These are phyloP conservation scores for Grosmannia clavigera DNA, from an alignment of 2,329 filamentous ascomycete species.

Conservation along the genomic window DNA sequence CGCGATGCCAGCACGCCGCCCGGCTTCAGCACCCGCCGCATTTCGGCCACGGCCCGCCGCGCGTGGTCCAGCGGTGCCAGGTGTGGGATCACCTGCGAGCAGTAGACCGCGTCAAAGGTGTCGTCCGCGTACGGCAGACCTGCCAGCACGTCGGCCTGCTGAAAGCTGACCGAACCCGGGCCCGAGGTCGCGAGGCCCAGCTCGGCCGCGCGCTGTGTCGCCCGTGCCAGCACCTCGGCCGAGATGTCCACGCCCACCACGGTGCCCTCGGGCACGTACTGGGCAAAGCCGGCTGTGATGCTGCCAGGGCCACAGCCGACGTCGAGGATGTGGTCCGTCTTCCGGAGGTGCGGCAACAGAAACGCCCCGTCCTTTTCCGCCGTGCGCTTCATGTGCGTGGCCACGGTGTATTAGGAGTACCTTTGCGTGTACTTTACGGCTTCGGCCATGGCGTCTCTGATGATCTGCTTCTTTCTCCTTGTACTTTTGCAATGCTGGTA, in stretches of 20 bases:
- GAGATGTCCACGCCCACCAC: slow-evolving; percentile 28
- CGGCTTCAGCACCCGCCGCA: slow-evolving; percentile 28
- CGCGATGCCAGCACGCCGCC: slow-evolving; percentile 28
- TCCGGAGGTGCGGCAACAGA: slow-evolving; percentile 27
- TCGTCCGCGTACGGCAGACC: slow-evolving; percentile 26
- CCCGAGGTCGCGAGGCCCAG: slow-evolving; percentile 3
- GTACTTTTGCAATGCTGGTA: not conserved
- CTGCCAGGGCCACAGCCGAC: slow-evolving; percentile 37
- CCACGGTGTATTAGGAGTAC: slow-evolving; percentile 17
- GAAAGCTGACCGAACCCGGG: slow-evolving; percentile 17
- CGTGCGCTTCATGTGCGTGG: slow-evolving; percentile 28
- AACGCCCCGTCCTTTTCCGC: slow-evolving; percentile 30
- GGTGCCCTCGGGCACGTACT: slow-evolving; percentile 25
- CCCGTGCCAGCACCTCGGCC: slow-evolving; percentile 16
- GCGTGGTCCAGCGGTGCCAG: slow-evolving; percentile 20
- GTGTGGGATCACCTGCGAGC: slow-evolving; percentile 30
- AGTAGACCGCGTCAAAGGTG: slow-evolving; percentile 29
- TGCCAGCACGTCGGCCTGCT: slow-evolving; percentile 20
- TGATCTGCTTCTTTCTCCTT: not conserved
- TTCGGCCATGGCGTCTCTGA: not conserved
- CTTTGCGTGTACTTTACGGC: not conserved
- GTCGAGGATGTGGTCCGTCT: slow-evolving; percentile 28
- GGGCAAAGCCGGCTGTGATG: slow-evolving; percentile 31
- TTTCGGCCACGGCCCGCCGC: slow-evolving; percentile 23
- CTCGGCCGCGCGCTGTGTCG: slow-evolving; percentile 1